Evolutionary conservation across 495 filamentous ascomycete genomes (phyloP), one percentile per base, ranked within the genome.

Genomic region (Cercophora scortea): DNA sequence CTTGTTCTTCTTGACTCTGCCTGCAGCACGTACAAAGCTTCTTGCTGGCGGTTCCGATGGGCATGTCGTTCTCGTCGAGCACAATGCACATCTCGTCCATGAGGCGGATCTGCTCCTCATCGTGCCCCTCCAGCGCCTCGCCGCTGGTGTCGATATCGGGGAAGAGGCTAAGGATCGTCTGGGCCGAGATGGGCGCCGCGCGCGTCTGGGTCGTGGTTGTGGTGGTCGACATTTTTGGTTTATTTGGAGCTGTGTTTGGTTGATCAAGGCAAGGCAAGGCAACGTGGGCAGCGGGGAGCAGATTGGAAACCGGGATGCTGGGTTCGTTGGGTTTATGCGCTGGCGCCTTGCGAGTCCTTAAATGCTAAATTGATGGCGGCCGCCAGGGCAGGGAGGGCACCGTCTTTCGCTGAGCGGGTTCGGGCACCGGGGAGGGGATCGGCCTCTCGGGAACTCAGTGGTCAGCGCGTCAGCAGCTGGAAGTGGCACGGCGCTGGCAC

Each of bases 11-110:
- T 16, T 12, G 15, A 2, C 4, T 16, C 4, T 41, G 38, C 12
- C 11, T 41, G 11, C 42, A 9, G 18, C 18, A 77, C 85, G 54
- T 79, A 95, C 93, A 99, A 52, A 88, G 77, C 79, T 97, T 99
- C 82, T 99, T 99, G 81, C 90, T 96, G 38, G 89, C 92, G 53
- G 89, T 95, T 43, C 94, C 93, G 66, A 99, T 96, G 4, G 93
- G 94, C 48, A 80, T 79, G 66, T 99, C 93, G 61, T 97, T 77
- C 54, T 93, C 84, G 64, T 97, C 93, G 44, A 90, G 67, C 13
- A 99, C 93, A 64, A 99, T 99, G 76, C 93, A 99, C 8, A 99
- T 88, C 71, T 99, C 93, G 54, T 99, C 94, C 93, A 99, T 99
- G 59, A 99, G 72, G 32, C 91, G 85, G 55, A 96, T 91, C 69